Conservation (phyloP, 2,329 filamentous ascomycete genomes). For the Sarocladiaceae sp. region DNA sequence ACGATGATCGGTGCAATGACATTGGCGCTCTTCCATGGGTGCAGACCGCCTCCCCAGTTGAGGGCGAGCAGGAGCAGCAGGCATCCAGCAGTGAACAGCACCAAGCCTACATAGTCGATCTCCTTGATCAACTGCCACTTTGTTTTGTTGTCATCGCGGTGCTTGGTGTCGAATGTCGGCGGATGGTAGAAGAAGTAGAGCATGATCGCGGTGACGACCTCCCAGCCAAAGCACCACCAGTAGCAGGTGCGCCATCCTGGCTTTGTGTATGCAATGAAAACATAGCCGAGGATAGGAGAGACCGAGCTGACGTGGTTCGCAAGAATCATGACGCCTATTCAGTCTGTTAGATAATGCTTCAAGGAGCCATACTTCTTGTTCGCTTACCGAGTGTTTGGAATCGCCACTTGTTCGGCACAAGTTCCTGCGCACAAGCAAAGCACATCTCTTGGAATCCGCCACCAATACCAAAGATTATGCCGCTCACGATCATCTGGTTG, state of each 20-base stretch:
- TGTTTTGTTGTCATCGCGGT: slow-evolving; percentile 16
- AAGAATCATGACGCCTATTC: slow-evolving; percentile 20
- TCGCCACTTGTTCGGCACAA: slow-evolving; percentile 21
- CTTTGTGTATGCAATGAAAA: slow-evolving; percentile 22
- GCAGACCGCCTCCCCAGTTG: slow-evolving; percentile 17
- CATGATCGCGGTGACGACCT: slow-evolving; percentile 18
- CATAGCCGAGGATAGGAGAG: slow-evolving; percentile 23
- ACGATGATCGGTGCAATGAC: slow-evolving; percentile 19
- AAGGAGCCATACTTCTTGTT: background rate
- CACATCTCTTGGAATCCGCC: slow-evolving; percentile 33
- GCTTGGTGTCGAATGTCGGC: slow-evolving; percentile 27
- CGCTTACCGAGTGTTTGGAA: slow-evolving; percentile 20
- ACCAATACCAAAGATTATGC: slow-evolving; percentile 30
- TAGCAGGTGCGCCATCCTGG: slow-evolving; percentile 25
- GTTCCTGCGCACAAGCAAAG: slow-evolving; percentile 26
- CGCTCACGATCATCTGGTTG: slow-evolving; percentile 30
- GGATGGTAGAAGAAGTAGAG: slow-evolving; percentile 26
- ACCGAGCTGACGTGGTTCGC: slow-evolving; percentile 26
- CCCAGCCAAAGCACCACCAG: slow-evolving; percentile 26
- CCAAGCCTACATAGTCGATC: slow-evolving; percentile 15
- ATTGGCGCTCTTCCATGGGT: slow-evolving; percentile 17
- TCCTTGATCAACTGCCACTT: slow-evolving; percentile 16
- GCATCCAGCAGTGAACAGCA: slow-evolving; percentile 14
- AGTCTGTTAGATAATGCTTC: background rate
- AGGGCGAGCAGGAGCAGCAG: slow-evolving; percentile 13